A percentile compares a stretch with the other conserved stretches of the same genome.
Conservation (phyloP, 2,329 filamentous ascomycete genomes). For the Ophiostoma sp. region DNA sequence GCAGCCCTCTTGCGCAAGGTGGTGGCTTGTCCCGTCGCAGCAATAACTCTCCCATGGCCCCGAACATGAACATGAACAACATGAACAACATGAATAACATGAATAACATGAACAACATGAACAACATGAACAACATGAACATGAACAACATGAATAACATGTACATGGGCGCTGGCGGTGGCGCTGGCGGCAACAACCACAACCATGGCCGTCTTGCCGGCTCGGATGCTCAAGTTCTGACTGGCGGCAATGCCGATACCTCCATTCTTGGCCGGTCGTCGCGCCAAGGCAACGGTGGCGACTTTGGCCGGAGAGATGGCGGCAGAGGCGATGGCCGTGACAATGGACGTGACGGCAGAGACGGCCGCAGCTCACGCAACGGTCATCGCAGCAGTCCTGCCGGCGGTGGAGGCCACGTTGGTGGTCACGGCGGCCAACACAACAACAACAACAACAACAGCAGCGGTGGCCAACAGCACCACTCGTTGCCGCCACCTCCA, state of each 20-base stretch:
- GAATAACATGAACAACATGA: too few species aligned
- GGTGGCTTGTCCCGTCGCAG: slow-evolving; percentile 33
- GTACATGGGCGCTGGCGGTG: neutral
- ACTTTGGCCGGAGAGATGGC: neutral
- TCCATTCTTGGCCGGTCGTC: neutral
- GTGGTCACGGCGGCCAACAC: slow-evolving; percentile 23
- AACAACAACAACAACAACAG: slow-evolving; percentile 6
- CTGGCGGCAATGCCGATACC: slow-evolving; percentile 43
- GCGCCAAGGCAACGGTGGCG: slow-evolving; percentile 15
- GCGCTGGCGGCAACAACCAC: slow-evolving; percentile 26
- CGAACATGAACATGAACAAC: slow-evolving; percentile 21
- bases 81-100: neutral
- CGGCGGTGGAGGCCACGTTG: slow-evolving; percentile 31
- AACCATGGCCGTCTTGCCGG: slow-evolving; percentile 44
- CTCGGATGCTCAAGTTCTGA: slow-evolving; percentile 53
- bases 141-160: too few species aligned
- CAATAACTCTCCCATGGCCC: slow-evolving; percentile 21
- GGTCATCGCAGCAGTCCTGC: slow-evolving; percentile 36
- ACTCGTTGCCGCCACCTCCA: slow-evolving; percentile 17
- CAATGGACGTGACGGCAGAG: neutral
- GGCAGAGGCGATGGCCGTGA: neutral
- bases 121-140: neutral
- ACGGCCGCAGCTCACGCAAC: slow-evolving; percentile 16
- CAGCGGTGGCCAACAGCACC: neutral
- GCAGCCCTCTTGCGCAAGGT: slow-evolving; percentile 27